A percentile compares a stretch with the other conserved stretches of the same genome.
Evolutionary conservation across 2,329 filamentous ascomycete genomes (phyloP).

Genomic region (Trichophyton schoenleinii): DNA sequence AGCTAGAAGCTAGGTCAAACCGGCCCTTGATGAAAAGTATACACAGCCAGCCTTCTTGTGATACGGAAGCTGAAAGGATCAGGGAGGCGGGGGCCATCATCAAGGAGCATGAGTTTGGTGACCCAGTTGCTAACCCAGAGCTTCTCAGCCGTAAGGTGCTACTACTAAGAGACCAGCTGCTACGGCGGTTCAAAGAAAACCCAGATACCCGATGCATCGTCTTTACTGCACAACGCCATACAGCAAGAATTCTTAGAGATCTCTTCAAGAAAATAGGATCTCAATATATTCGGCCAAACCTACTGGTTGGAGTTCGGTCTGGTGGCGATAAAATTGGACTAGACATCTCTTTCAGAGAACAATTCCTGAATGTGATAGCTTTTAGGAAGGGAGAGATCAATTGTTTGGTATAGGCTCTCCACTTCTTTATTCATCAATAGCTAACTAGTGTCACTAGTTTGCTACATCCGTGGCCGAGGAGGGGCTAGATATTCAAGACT

Average conservation of each 20-base stretch:
- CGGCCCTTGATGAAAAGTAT: slow-evolving; percentile 8
- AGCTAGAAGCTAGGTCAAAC: slow-evolving; percentile 42
- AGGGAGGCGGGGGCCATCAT: slow-evolving; percentile 47
- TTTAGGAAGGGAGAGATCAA: slow-evolving; percentile 49
- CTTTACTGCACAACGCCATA: slow-evolving; percentile 69
- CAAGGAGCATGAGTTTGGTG: slow-evolving; percentile 37
- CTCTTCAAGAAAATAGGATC: slow-evolving; percentile 51
- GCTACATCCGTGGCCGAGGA: slow-evolving; percentile 55
- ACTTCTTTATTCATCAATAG: background rate
- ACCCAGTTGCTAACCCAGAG: slow-evolving; percentile 23
- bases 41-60: slow-evolving; percentile 20
- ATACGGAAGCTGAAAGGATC: slow-evolving; percentile 45
- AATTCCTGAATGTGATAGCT: slow-evolving; percentile 58
- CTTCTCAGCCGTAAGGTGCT: slow-evolving; percentile 62
- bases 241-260: slow-evolving; percentile 59
- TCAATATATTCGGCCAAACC: slow-evolving; percentile 46
- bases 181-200: slow-evolving; percentile 47
- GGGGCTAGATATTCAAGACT: slow-evolving; percentile 53
- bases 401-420: slow-evolving; percentile 31
- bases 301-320: slow-evolving; percentile 49
- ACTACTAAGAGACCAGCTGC: slow-evolving; percentile 48
- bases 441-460: slow-evolving; percentile 30
- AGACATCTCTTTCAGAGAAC: slow-evolving; percentile 57
- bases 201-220: slow-evolving; percentile 63
- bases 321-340: slow-evolving; percentile 40